Base-by-base conservation (phyloP, 129 eudicot genomes). In the Tanacetum coccineum region DNA sequence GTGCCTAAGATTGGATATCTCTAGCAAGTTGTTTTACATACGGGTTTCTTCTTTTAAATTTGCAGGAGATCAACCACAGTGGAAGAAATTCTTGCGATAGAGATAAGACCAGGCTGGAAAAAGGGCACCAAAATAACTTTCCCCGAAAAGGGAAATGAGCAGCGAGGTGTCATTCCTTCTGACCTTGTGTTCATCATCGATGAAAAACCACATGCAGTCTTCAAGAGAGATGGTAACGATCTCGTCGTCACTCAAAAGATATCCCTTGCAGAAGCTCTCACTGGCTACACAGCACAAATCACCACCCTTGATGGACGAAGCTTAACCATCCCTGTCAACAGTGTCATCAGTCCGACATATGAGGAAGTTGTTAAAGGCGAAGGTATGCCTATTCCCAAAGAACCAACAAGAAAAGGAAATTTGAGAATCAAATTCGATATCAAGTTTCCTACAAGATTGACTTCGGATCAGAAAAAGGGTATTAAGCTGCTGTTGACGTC, bases 351-450 rank as follows among this genome's bases (percentile, higher is more conserved):
- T 67, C 97, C 95, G 2, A 77, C 83, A 17, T 84, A 84, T 65
- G 97, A 90, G 71, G 97, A 90, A 69, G 86, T 87, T 14, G 81
- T 90, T 14, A 90, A 87, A 90, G 95, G 91, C 12, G 97, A 90
- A 66, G 97, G 97, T 0, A 90, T 90, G 97, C 97, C 97, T 32
- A 90, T 90, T 44, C 95, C 97, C 0, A 90, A 84, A 64, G 95
- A 90, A 39, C 97, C 97, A 18, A 77, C 91, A 22, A 78, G 39
- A 74, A 86, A 67, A 26, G 97, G 97, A 21, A 90, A 90, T 66
- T 84, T 90, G 53, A 64, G 81, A 45, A 74, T 90, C 39, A 90
- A 90, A 67, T 90, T 90, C 72, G 85, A 87, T 64, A 87, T 90
- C 42, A 90, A 90, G 83, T 90, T 90, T 49, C 97, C 97, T 17